These are phyloP conservation scores for Magnusiomyces tetraspermus DNA, from an alignment of 1,139 yeast genomes.

Conservation along the genomic window DNA sequence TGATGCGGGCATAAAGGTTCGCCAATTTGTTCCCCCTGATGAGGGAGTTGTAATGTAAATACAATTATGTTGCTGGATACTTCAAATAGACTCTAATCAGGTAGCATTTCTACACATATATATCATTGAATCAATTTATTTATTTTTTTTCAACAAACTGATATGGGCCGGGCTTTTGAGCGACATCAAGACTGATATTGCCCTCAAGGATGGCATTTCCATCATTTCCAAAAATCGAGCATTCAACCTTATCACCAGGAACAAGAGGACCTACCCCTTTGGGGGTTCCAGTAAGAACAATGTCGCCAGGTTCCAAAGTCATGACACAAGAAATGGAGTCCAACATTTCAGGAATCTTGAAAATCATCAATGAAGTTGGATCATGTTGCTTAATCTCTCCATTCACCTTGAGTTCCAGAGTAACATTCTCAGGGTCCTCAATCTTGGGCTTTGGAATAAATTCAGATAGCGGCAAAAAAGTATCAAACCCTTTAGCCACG, in stretches of 20 bases:
- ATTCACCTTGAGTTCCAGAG: conserved; percentile 59
- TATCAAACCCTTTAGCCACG: conserved; percentile 92
- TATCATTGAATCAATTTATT: conserved; percentile 27
- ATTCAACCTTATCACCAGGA: conserved; percentile 64
- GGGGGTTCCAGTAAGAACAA: conserved; percentile 92
- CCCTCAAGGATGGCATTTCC: conserved; percentile 46
- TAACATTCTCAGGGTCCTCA: conserved; percentile 65
- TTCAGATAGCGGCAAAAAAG: conserved; percentile 74
- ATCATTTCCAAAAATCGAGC: conserved; percentile 48
- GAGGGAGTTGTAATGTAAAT: conserved; percentile 8
- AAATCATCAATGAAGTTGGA: conserved; percentile 75
- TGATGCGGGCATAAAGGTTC: conserved; percentile 60
- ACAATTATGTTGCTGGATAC: too few relatives aligned
- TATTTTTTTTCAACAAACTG: conserved; percentile 33
- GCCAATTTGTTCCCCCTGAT: conserved; percentile 42
- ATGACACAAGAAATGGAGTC: conserved; percentile 76
- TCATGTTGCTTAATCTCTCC: conserved; percentile 67
- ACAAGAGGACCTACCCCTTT: conserved; percentile 85
- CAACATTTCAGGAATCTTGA: conserved; percentile 73
- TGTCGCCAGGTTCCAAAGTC: conserved; percentile 86
- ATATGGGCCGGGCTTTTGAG: conserved; percentile 74
- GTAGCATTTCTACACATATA: neutral
- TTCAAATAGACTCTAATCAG: too few relatives aligned
- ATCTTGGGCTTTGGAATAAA: conserved; percentile 58
- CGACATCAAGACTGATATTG: conserved; percentile 46